phyloP scores from a whole-genome alignment of 2,329 filamentous ascomycete genomes.

The Venturia effusa region DNA sequence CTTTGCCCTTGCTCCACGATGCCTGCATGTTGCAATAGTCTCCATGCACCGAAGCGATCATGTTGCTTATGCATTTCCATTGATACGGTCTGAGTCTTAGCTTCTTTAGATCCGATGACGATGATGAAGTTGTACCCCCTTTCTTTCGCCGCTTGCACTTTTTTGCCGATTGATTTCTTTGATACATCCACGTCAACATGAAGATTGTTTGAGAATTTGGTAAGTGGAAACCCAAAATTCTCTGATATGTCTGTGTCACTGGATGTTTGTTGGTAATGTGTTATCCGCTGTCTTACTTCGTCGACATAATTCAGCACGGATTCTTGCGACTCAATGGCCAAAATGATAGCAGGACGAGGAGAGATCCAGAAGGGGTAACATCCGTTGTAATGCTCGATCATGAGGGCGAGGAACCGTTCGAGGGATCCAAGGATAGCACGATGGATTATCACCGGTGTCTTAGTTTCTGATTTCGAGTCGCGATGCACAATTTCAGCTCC shows the following conservation, averaged over 20 bases:
- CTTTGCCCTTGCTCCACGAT: neutral
- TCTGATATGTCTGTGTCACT: neutral
- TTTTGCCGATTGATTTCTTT: slow-evolving; percentile 37
- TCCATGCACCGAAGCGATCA: neutral
- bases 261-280: slow-evolving; percentile 14
- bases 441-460: slow-evolving; percentile 70
- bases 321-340: slow-evolving; percentile 56
- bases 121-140: slow-evolving; percentile 66
- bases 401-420: slow-evolving; percentile 71
- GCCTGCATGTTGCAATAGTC: neutral
- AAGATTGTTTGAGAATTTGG: neutral
- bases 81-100: slow-evolving; percentile 45
- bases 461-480: slow-evolving; percentile 38
- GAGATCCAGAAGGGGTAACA: slow-evolving; percentile 85
- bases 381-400: slow-evolving; percentile 74
- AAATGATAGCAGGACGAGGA: slow-evolving; percentile 62
- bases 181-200: slow-evolving; percentile 12
- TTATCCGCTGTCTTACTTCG: slow-evolving; percentile 13
- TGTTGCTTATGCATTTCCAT: slow-evolving; percentile 20
- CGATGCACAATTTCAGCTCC: neutral
- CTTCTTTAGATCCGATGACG: slow-evolving; percentile 58
- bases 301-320: slow-evolving; percentile 24
- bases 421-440: slow-evolving; percentile 75
- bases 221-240: neutral
- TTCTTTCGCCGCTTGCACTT: slow-evolving; percentile 59